Conservation (phyloP, 805 yeast species). For the Kodamaea laetipori region DNA sequence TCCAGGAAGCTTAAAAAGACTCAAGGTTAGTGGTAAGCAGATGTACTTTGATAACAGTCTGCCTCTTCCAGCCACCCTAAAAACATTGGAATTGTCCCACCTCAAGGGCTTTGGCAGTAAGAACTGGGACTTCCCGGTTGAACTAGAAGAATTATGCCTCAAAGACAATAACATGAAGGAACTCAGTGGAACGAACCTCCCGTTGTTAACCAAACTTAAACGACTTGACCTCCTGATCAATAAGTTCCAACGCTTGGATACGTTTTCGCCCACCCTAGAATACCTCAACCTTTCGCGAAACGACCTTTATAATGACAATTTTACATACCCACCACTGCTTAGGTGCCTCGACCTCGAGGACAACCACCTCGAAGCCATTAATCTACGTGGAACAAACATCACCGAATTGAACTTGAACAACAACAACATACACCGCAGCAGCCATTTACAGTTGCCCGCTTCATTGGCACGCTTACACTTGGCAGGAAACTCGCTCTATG, state of each 20-base stretch:
- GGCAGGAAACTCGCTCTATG: constrained; percentile 4
- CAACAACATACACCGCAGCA: constrained; percentile 1
- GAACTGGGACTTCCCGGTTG: background rate
- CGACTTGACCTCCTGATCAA: constrained; percentile 1
- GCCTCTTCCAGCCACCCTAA: background rate
- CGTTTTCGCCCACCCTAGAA: constrained; percentile 1
- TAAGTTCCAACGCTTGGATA: background rate
- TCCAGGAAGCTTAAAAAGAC: background rate
- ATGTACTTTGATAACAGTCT: background rate
- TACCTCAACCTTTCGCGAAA: constrained; percentile 1
- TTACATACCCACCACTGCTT: constrained; percentile 2
- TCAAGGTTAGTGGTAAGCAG: background rate
- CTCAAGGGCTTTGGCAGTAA: background rate
- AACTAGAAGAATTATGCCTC: constrained; percentile 1
- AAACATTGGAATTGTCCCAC: background rate
- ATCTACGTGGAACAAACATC: background rate
- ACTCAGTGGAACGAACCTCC: background rate
- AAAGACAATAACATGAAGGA: constrained; percentile 1
- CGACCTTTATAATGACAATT: background rate
- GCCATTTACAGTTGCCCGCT: background rate
- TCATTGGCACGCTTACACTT: background rate
- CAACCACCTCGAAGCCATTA: background rate
- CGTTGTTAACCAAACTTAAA: background rate
- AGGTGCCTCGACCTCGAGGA: background rate
- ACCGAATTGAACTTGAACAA: constrained; percentile 1